Conservation (phyloP, 345 rosid genomes). For the Aegle marmelos region DNA sequence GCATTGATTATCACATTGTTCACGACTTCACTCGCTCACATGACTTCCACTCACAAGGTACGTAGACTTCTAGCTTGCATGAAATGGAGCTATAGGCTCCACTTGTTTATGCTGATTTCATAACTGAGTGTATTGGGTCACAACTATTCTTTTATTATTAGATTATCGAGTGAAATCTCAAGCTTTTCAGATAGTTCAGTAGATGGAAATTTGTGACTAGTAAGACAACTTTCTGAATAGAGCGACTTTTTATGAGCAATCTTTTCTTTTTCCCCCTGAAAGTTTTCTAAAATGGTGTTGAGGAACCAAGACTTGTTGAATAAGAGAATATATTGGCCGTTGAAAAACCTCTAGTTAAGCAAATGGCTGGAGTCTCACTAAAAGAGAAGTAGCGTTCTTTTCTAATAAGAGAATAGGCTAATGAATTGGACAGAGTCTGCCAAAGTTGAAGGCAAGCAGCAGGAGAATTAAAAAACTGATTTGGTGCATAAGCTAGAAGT, state of each 20-base stretch:
- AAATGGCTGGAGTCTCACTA: neutral
- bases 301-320: neutral
- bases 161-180: neutral
- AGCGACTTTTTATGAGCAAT: neutral
- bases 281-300: neutral
- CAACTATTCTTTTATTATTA: neutral
- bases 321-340: neutral
- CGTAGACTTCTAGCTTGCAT: too few relatives aligned
- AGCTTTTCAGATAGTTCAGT: neutral
- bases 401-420: neutral
- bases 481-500: neutral
- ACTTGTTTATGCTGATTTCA: neutral
- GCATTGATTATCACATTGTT: neutral
- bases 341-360: neutral
- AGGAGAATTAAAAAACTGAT: neutral
- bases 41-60: neutral
- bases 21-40: neutral
- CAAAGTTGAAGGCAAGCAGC: neutral
- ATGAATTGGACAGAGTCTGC: neutral
- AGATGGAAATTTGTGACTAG: neutral
- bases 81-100: neutral
- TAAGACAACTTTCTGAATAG: neutral
- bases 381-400: neutral
- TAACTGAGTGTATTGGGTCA: neutral
- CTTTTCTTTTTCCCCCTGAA: too few relatives aligned